phyloP scores from a whole-genome alignment of 2,329 filamentous ascomycete species.

The Exophiala lecanii-corni region DNA sequence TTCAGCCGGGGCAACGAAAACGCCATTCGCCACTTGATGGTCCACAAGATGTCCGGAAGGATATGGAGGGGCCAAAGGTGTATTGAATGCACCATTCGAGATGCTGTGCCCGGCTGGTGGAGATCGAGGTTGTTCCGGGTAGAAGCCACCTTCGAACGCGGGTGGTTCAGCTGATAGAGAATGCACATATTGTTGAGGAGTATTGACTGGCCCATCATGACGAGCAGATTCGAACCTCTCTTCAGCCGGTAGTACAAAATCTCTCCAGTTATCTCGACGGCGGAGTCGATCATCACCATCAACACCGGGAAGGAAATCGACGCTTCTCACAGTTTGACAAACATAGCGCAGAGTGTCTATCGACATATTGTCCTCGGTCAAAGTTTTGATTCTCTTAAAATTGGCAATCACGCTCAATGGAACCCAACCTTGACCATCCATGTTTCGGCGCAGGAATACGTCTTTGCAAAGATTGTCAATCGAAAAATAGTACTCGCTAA shows the following conservation, averaged over 20 bases:
- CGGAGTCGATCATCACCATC: constrained; percentile 78
- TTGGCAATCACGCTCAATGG: constrained; percentile 69
- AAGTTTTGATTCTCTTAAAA: constrained; percentile 78
- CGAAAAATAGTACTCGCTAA: constrained; percentile 93
- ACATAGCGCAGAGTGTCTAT: constrained; percentile 69
- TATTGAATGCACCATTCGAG: constrained; percentile 16
- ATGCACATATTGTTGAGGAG: constrained; percentile 8
- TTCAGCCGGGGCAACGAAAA: constrained; percentile 13
- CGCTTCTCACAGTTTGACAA: constrained; percentile 64
- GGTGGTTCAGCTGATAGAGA: background rate
- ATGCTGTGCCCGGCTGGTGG: constrained; percentile 7
- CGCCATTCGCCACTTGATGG: constrained; percentile 4
- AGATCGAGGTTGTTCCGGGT: constrained; percentile 14
- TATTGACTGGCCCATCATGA: constrained; percentile 58
- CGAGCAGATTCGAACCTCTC: constrained; percentile 70
- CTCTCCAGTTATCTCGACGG: constrained; percentile 68
- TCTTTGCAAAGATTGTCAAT: constrained; percentile 95
- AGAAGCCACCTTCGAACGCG: constrained; percentile 5
- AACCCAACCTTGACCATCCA: constrained; percentile 95
- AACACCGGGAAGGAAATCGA: constrained; percentile 71
- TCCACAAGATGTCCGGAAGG: constrained; percentile 8
- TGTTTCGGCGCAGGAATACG: constrained; percentile 76
- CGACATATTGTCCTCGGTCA: constrained; percentile 57
- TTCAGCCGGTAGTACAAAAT: constrained; percentile 68
- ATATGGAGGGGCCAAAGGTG: constrained; percentile 13